Percentiles rank a stretch among this genome's conserved stretches.
Conservation (phyloP, 2,329 filamentous ascomycete genomes). For the Monilinia vaccinii-corymbosi region DNA sequence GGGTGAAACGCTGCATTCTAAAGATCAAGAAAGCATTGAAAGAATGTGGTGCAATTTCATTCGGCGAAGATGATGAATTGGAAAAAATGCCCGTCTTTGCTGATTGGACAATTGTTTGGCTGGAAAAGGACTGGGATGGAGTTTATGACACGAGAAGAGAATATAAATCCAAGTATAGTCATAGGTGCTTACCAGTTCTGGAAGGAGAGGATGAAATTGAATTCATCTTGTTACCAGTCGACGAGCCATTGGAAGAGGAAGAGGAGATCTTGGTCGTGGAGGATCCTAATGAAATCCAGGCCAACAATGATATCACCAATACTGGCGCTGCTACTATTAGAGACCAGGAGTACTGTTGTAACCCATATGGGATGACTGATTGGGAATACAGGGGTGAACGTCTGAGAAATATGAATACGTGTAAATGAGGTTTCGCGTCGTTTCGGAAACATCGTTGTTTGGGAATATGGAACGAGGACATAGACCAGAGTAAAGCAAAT, state of each 20-base stretch:
- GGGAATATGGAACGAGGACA: background rate
- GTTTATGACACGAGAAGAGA: background rate
- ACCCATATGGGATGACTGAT: background rate
- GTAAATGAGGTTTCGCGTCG: no score
- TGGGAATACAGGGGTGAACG: background rate
- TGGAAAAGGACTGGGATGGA: background rate
- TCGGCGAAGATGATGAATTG: background rate
- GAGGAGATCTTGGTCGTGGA: background rate
- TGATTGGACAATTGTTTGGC: background rate
- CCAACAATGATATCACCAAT: background rate
- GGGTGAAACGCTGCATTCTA: background rate
- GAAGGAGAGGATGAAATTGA: background rate
- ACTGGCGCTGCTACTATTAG: background rate
- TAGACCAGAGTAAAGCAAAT: background rate
- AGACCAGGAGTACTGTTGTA: background rate
- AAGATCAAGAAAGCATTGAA: background rate
- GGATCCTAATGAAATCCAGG: background rate
- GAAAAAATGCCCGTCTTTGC: background rate
- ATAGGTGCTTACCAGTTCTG: background rate
- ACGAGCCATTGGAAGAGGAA: background rate
- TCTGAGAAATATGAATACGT: background rate
- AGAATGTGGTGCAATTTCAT: background rate
- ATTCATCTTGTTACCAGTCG: background rate
- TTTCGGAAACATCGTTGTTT: background rate
- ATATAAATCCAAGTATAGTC: background rate